A percentile compares a stretch with the other conserved stretches of the same genome.
phyloP scores from a whole-genome alignment of 2,329 filamentous ascomycete species.

The Verticillium isaacii region DNA sequence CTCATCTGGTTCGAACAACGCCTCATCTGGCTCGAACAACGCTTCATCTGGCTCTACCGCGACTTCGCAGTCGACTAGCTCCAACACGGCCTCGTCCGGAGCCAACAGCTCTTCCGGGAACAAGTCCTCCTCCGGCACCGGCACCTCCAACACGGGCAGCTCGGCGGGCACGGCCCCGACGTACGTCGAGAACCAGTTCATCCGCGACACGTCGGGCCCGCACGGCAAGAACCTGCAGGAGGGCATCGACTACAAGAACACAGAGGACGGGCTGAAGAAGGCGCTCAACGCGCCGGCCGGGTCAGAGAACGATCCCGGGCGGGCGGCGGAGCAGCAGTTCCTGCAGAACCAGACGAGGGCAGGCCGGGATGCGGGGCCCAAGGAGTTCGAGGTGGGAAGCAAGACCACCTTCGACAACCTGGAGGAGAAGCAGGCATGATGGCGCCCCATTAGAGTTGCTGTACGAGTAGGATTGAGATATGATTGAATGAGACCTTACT shows the following conservation, averaged over 20 bases:
- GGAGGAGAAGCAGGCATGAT: slow-evolving; percentile 13
- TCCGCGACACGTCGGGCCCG: slow-evolving; percentile 24
- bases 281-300: slow-evolving; percentile 39
- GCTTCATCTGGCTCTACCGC: background rate
- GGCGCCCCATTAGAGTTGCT: background rate
- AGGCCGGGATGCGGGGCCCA: slow-evolving; percentile 19
- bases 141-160: slow-evolving; percentile 1
- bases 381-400: slow-evolving; percentile 17
- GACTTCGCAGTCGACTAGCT: slow-evolving; percentile 13
- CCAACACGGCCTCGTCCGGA: slow-evolving; percentile 40
- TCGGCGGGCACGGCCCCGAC: slow-evolving; percentile 26
- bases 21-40: background rate
- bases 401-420: slow-evolving; percentile 26
- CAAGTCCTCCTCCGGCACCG: slow-evolving; percentile 3
- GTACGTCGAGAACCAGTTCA: slow-evolving; percentile 30
- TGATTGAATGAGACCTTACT: background rate
- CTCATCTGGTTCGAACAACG: background rate
- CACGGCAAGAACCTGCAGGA: slow-evolving; percentile 38
- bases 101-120: background rate
- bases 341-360: slow-evolving; percentile 16
- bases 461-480: background rate
- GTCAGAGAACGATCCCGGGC: slow-evolving; percentile 40
- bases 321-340: slow-evolving; percentile 39
- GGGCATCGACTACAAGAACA: slow-evolving; percentile 25
- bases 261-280: slow-evolving; percentile 30